Evolutionary conservation across 139 green algal genomes (phyloP).

Genomic region (Chlamydomonas sphaeroides): DNA sequence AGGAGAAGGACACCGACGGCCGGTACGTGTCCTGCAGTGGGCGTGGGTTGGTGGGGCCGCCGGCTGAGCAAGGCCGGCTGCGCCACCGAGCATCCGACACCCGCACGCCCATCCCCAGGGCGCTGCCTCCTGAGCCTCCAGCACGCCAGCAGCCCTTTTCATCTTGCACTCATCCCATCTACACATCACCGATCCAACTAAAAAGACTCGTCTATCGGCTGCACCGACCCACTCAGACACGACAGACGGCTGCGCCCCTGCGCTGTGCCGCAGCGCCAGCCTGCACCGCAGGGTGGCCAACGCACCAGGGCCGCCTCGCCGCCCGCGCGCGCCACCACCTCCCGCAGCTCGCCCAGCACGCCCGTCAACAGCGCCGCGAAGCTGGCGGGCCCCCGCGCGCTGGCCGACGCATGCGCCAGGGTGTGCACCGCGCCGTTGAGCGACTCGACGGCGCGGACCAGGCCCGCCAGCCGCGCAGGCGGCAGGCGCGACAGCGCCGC

Average conservation of each 20-base stretch:
- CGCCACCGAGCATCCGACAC: neutral
- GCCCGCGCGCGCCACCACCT: conserved; percentile 14
- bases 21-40: conserved; percentile 1
- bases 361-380: conserved; percentile 33
- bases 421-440: conserved; percentile 10
- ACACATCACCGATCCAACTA: too few species aligned
- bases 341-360: conserved; percentile 41
- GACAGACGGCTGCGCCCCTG: too few species aligned
- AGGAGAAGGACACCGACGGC: neutral
- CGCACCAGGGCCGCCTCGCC: conserved; percentile 25
- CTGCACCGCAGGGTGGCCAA: too few species aligned
- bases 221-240: neutral
- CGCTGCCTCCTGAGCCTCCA: too few species aligned
- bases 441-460: neutral
- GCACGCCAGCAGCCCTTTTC: too few species aligned
- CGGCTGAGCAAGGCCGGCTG: neutral
- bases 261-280: too few species aligned
- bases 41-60: too few species aligned
- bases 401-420: conserved; percentile 1
- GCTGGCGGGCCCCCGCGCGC: conserved; percentile 13
- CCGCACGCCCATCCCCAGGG: too few species aligned
- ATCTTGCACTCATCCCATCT: too few species aligned
- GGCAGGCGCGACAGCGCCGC: neutral
- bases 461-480: neutral
- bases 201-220: neutral